These are phyloP conservation scores for Ceratocystiopsis minuta DNA, from an alignment of 2,329 filamentous ascomycete genomes.

Conservation along the genomic window DNA sequence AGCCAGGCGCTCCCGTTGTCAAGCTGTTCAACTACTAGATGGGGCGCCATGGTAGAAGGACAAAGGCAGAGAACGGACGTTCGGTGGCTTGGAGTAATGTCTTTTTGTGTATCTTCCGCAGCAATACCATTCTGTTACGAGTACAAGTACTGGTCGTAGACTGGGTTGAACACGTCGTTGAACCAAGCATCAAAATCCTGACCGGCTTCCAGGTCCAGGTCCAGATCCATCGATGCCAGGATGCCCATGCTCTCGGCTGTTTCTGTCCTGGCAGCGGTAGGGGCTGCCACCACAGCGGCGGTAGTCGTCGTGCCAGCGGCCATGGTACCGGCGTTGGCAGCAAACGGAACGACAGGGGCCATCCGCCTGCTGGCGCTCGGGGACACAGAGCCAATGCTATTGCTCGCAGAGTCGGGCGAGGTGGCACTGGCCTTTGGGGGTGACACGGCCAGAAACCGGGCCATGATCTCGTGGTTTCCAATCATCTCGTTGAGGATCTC, in stretches of 20 bases:
- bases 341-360: too few species aligned
- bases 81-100: too few species aligned
- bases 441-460: conserved; percentile 4
- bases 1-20: too few species aligned
- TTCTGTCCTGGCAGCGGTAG: too few species aligned
- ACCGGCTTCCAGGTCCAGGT: conserved; percentile 2
- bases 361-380: too few species aligned
- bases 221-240: neutral
- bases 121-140: conserved; percentile 12
- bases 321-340: neutral
- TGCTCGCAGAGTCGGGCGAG: too few species aligned
- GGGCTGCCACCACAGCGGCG: too few species aligned
- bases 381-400: too few species aligned
- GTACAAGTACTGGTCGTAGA: neutral
- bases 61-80: too few species aligned
- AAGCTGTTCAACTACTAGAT: too few species aligned
- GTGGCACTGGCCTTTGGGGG: neutral
- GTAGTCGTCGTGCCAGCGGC: neutral
- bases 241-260: neutral
- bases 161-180: conserved; percentile 4
- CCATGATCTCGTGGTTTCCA: conserved; percentile 7
- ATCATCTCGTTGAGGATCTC: conserved; percentile 9
- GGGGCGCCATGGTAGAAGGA: too few species aligned
- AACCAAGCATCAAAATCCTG: conserved; percentile 7
- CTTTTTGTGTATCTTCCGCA: too few species aligned